Conservation (phyloP, 1,139 yeast genomes). For the Hansenula sp. region DNA sequence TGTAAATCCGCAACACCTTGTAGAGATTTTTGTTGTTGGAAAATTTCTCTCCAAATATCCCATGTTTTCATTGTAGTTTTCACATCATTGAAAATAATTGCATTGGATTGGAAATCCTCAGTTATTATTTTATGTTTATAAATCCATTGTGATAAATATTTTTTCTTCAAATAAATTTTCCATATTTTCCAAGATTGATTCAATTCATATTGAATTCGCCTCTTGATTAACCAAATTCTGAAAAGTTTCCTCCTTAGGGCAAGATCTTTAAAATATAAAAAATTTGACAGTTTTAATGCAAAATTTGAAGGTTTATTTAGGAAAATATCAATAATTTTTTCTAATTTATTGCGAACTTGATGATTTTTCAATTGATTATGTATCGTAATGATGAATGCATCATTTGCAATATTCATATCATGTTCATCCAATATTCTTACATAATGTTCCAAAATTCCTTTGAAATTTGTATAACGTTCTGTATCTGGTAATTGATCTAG, state of each 20-base stretch:
- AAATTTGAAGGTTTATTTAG: conserved; percentile 16
- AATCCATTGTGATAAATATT: conserved; percentile 8
- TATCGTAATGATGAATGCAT: conserved; percentile 17
- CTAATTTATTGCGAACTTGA: conserved; percentile 6
- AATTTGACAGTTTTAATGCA: conserved; percentile 19
- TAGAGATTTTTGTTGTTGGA: conserved; percentile 15
- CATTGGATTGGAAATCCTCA: conserved; percentile 16
- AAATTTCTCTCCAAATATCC: conserved; percentile 15
- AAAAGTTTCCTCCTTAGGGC: conserved; percentile 3
- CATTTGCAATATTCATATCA: conserved; percentile 11
- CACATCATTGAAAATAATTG: conserved; percentile 11
- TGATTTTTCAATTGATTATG: conserved; percentile 14
- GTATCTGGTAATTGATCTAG: conserved; percentile 7
- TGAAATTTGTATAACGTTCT: conserved; percentile 10
- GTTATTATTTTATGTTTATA: conserved; percentile 10
- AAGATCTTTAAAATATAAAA: conserved; percentile 11
- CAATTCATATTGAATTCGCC: conserved; percentile 13
- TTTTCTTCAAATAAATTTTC: conserved; percentile 12
- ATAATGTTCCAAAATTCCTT: conserved; percentile 13
- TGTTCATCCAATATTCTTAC: conserved; percentile 11
- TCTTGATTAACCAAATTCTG: conserved; percentile 15
- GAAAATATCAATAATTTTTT: conserved; percentile 16
- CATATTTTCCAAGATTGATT: conserved; percentile 11
- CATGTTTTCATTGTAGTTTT: conserved; percentile 12
- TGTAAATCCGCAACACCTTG: conserved; percentile 32